phyloP scores from a whole-genome alignment of 331 rosid genomes.

The Malus hybrid region DNA sequence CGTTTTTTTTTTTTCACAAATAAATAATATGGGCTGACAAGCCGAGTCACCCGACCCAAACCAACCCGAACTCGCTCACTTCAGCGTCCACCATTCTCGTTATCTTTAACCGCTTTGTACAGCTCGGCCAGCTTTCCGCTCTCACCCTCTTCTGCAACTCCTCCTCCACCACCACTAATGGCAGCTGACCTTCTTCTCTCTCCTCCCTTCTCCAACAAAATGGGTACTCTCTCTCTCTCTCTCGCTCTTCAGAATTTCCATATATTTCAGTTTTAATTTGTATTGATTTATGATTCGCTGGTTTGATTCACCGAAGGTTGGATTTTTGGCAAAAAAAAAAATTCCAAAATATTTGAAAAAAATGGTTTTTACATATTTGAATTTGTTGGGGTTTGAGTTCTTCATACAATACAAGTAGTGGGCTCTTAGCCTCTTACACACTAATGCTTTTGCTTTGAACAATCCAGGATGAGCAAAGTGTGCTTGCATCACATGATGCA shows the following conservation, averaged over 20 bases:
- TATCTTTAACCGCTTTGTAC: neutral
- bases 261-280: neutral
- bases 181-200: constrained; percentile 39
- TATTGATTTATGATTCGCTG: neutral
- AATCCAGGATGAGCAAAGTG: constrained; percentile 38
- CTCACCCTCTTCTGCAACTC: neutral
- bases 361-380: neutral
- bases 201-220: constrained; percentile 21
- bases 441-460: constrained; percentile 6
- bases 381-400: neutral
- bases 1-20: too few relatives aligned
- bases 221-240: constrained; percentile 28
- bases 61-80: neutral
- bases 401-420: neutral
- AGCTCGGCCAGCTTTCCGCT: neutral
- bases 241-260: neutral
- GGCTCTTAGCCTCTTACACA: neutral
- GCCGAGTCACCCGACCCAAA: too few relatives aligned
- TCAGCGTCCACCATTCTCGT: neutral
- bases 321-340: neutral
- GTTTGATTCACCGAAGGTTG: neutral
- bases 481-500: constrained; percentile 15
- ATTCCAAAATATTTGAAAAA: neutral
- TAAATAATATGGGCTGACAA: too few relatives aligned
- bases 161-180: constrained; percentile 23